Conservation (phyloP, 192 early-diverging fungal species). For the Coemansia sp. region DNA sequence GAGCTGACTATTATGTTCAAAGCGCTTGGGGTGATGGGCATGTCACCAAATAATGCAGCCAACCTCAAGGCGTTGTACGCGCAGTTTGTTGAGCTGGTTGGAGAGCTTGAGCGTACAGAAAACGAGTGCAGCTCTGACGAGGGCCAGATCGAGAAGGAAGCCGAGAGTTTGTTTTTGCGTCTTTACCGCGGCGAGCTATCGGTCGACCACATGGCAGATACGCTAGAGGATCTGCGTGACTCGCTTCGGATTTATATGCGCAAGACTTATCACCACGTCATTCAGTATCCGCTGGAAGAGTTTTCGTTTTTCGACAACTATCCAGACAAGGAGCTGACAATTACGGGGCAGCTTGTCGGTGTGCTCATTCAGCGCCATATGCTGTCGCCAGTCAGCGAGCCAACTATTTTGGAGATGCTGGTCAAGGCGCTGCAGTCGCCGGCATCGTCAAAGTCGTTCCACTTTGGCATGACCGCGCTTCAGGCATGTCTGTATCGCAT, state of each 20-base stretch:
- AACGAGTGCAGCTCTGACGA: constrained; percentile 44
- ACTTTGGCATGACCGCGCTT: constrained; percentile 87
- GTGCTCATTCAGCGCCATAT: constrained; percentile 86
- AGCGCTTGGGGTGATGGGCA: constrained; percentile 25
- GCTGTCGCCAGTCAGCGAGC: constrained; percentile 73
- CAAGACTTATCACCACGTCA: constrained; percentile 86
- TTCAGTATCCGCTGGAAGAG: constrained; percentile 94
- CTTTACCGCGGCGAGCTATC: constrained; percentile 60
- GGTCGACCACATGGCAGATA: constrained; percentile 81
- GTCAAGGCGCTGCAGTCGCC: constrained; percentile 82
- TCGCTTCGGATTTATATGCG: constrained; percentile 73
- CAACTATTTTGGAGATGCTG: constrained; percentile 88
- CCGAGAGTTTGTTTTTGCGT: constrained; percentile 50
- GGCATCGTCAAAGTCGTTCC: constrained; percentile 77
- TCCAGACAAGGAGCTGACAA: constrained; percentile 85
- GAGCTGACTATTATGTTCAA: constrained; percentile 54
- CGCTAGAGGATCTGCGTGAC: constrained; percentile 76
- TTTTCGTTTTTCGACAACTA: constrained; percentile 94
- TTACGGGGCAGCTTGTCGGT: constrained; percentile 91
- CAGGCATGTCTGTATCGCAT: constrained; percentile 81
- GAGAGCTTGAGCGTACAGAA: constrained; percentile 41
- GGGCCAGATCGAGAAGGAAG: constrained; percentile 51
- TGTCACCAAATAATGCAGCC: constrained; percentile 54
- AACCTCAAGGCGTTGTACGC: constrained; percentile 56
- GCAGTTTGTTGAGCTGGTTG: constrained; percentile 46